Base-by-base conservation (phyloP, 768 basidiomycete species). In the Pisolithus microcarpus region DNA sequence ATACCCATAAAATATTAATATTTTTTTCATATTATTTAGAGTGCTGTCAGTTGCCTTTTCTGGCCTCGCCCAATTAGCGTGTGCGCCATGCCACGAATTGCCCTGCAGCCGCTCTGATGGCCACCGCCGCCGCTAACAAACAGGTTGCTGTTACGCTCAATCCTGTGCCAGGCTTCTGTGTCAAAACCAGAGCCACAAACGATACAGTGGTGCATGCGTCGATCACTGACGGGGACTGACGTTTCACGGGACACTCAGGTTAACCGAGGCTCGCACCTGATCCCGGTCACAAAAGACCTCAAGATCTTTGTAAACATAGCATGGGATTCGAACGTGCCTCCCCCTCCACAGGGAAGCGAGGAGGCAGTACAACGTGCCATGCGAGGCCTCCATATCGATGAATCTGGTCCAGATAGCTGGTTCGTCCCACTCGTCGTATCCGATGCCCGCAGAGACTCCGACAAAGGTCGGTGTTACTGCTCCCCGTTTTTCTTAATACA, bases 281-380 rank as follows among this genome's bases (percentile, higher is more conserved):
- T 70, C 21, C 55, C 65, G 10, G 67, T 84, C 18, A 70, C 75
- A 10, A 65, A 71, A 34, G 77, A 75, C 23, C 63, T 68, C 53
- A 89, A 91, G 65, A 65, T 88, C 31, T 91, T 91, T 62, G 67
- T 88, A 28, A 91, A 91, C 58, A 69, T 91, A 13, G 79, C 81
- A 16, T 90, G 81, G 77, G 85, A 86, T 51, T 18, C 67, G 9
- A 76, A 81, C 52, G 78, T 89, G 0, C 87, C 87, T 4, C 74
- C 82, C 0, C 86, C 87, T 0, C 84, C 85, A 10, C 68, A 75
- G n/a, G 78, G 71, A 1, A 75, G 66, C 54, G 79, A 85, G 54
- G 77, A 80, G 13, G 74, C 63, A 7, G 77, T 87, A 30, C 76
- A 74, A n/a, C 69, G 69, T 19, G 84, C 83, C 5, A 78, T 86